Conservation (phyloP, 2,329 filamentous ascomycete species). For the Exophiala mesophila region DNA sequence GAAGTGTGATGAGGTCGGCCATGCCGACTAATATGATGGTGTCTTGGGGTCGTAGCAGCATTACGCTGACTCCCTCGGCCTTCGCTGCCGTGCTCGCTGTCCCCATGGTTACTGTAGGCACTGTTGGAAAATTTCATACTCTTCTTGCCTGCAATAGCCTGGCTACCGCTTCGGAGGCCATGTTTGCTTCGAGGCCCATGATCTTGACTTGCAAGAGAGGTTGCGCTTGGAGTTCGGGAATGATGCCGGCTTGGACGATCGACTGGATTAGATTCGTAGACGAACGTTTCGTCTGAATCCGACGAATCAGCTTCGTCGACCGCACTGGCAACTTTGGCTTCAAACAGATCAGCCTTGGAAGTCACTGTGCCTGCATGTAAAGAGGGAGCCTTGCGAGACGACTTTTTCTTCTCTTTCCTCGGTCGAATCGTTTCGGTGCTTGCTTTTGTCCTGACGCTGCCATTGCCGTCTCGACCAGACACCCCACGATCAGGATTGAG, state of each 20-base stretch:
- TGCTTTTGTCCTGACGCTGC: constrained; percentile 76
- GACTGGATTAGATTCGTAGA: constrained; percentile 92
- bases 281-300: constrained; percentile 96
- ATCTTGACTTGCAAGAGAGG: constrained; percentile 59
- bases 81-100: constrained; percentile 64
- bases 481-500: constrained; percentile 52
- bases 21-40: constrained; percentile 77
- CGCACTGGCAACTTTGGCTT: constrained; percentile 91
- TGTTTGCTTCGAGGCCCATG: constrained; percentile 56
- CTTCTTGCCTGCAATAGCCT: constrained; percentile 68
- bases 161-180: constrained; percentile 59
- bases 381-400: constrained; percentile 66
- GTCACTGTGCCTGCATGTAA: constrained; percentile 56
- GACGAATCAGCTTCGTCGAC: constrained; percentile 95
- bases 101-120: constrained; percentile 60
- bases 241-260: constrained; percentile 71
- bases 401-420: constrained; percentile 85
- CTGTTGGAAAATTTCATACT: constrained; percentile 94
- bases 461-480: constrained; percentile 58
- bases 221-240: constrained; percentile 89
- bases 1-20: constrained; percentile 67
- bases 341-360: constrained; percentile 96
- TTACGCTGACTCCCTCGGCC: constrained; percentile 58
- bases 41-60: constrained; percentile 58
- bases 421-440: constrained; percentile 96